Conservation (phyloP, 306 rosid species). For the Bauhinia variegata region DNA sequence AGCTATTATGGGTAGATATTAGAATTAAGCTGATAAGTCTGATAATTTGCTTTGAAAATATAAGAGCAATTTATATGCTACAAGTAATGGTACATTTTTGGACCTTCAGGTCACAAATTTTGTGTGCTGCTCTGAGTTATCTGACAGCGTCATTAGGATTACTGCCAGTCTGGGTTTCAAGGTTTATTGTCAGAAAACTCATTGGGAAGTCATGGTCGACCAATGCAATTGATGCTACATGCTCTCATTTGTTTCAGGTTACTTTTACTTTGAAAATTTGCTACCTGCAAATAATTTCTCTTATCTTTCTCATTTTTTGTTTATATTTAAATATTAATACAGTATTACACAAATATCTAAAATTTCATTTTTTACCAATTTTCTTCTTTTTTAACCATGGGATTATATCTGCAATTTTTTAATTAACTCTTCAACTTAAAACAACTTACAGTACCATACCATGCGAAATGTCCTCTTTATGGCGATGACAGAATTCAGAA, state of each 20-base stretch:
- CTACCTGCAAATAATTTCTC: slow-evolving; percentile 11
- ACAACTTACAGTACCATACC: slow-evolving; percentile 75
- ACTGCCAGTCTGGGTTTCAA: slow-evolving; percentile 60
- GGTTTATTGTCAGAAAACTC: slow-evolving; percentile 56
- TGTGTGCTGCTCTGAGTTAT: slow-evolving; percentile 53
- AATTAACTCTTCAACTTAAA: slow-evolving; percentile 28
- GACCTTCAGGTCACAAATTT: slow-evolving; percentile 64
- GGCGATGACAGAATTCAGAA: slow-evolving; percentile 77
- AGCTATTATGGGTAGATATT: slow-evolving; percentile 26
- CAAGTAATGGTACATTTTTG: slow-evolving; percentile 29
- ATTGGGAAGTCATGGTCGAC: slow-evolving; percentile 81
- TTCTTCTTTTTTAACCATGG: slow-evolving; percentile 1
- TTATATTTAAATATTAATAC: no score
- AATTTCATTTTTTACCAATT: slow-evolving; percentile 12
- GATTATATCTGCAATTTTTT: slow-evolving; percentile 21
- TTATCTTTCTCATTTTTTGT: slow-evolving; percentile 2
- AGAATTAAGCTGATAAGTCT: slow-evolving; percentile 6
- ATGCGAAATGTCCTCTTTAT: slow-evolving; percentile 74
- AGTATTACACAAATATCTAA: slow-evolving; percentile 4
- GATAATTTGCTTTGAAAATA: slow-evolving; percentile 22
- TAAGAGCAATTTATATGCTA: slow-evolving; percentile 18
- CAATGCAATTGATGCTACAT: slow-evolving; percentile 72
- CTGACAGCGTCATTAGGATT: slow-evolving; percentile 61
- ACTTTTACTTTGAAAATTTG: slow-evolving; percentile 22
- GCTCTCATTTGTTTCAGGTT: slow-evolving; percentile 88